Evolutionary conservation across 2,329 filamentous ascomycete species (phyloP).

Genomic region (Cryoendolithus antarcticus): DNA sequence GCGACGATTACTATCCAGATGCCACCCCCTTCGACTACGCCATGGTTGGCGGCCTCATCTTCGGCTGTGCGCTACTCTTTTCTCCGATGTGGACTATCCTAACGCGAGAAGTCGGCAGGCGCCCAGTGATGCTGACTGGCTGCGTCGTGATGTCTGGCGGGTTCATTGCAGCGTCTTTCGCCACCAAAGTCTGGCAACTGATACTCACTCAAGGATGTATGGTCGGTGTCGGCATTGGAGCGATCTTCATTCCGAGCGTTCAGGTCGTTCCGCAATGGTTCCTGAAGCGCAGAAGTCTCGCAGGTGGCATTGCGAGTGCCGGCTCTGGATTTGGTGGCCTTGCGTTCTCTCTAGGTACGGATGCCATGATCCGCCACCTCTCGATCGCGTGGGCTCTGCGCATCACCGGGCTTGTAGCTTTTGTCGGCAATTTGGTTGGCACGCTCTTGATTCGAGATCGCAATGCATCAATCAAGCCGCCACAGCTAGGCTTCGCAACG

Average conservation of each 20-base stretch:
- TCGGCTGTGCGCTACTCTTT: slow-evolving; percentile 25
- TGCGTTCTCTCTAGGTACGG: slow-evolving; percentile 23
- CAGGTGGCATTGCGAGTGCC: slow-evolving; percentile 28
- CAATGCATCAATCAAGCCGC: slow-evolving; percentile 14
- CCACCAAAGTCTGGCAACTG: slow-evolving; percentile 25
- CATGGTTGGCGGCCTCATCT: slow-evolving; percentile 29
- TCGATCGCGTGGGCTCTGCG: slow-evolving; percentile 30
- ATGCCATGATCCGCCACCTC: slow-evolving; percentile 26
- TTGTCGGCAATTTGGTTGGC: slow-evolving; percentile 19
- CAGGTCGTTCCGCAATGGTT: slow-evolving; percentile 34
- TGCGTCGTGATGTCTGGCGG: slow-evolving; percentile 20
- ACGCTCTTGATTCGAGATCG: slow-evolving; percentile 22
- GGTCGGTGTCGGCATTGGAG: slow-evolving; percentile 29
- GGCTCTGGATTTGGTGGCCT: slow-evolving; percentile 31
- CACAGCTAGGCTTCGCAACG: slow-evolving; percentile 24
- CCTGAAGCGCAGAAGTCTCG: slow-evolving; percentile 25
- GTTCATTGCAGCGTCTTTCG: slow-evolving; percentile 25
- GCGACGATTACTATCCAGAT: slow-evolving; percentile 31
- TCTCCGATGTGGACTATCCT: slow-evolving; percentile 23
- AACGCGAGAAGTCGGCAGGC: slow-evolving; percentile 16
- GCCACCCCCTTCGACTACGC: slow-evolving; percentile 28
- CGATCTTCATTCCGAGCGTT: slow-evolving; percentile 28
- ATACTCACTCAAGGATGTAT: slow-evolving; percentile 30
- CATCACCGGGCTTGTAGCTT: slow-evolving; percentile 24
- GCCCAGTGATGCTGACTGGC: slow-evolving; percentile 21